These are phyloP conservation scores for Globisporangium spiculum DNA, from an alignment of 352 stramenopile genomes.

Conservation along the genomic window DNA sequence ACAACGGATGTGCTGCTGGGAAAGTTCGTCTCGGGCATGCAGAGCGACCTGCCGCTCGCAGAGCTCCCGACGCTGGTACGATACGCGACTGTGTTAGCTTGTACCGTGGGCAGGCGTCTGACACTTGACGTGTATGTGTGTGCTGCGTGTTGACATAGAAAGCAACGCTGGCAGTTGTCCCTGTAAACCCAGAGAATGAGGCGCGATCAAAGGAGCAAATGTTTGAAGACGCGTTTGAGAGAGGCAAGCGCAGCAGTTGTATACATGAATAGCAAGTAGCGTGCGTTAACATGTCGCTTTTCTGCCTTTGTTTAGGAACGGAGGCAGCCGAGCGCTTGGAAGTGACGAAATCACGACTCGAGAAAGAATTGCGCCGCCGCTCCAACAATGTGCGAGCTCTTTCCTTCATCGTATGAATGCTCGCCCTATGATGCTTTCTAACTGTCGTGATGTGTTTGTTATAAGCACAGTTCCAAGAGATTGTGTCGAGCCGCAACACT, in stretches of 20 bases:
- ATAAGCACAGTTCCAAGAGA: conserved; percentile 46
- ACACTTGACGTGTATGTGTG: not conserved
- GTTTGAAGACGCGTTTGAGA: conserved; percentile 55
- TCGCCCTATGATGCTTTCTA: not conserved
- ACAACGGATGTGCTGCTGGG: conserved; percentile 47
- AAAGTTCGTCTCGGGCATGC: conserved; percentile 37
- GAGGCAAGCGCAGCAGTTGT: conserved; percentile 19
- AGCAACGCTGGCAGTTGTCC: conserved; percentile 59
- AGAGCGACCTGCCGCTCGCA: conserved; percentile 33
- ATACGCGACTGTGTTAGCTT: not conserved
- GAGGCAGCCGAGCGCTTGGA: conserved; percentile 67
- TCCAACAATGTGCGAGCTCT: conserved; percentile 32
- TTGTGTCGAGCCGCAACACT: conserved; percentile 66
- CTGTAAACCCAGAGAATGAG: conserved; percentile 30
- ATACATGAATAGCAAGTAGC: no score
- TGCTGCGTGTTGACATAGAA: conserved; percentile 26
- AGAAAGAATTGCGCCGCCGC: conserved; percentile 61
- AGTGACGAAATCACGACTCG: conserved; percentile 52
- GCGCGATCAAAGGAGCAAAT: conserved; percentile 36
- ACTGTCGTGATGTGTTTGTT: not conserved
- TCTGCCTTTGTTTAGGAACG: conserved; percentile 16
- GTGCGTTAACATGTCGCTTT: no score
- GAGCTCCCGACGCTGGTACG: conserved; percentile 48
- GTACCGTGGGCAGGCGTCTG: not conserved
- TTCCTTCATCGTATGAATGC: not conserved